phyloP scores from a whole-genome alignment of 2,329 filamentous ascomycete genomes.

The Whalleya microplaca region DNA sequence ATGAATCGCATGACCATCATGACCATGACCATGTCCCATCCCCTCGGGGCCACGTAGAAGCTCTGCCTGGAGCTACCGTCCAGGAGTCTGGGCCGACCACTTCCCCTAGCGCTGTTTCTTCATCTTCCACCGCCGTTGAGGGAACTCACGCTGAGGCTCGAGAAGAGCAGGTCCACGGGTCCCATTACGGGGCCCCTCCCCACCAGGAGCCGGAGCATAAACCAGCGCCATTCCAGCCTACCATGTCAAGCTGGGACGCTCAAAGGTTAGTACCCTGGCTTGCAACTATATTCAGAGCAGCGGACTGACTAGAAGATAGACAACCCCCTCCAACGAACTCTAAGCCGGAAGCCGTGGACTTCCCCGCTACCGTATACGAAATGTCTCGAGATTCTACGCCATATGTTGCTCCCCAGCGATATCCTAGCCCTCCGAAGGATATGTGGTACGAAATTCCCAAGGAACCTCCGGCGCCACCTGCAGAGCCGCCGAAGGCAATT shows the following conservation, averaged over 20 bases:
- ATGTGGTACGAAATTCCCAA: conserved; percentile 88
- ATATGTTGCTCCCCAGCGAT: conserved; percentile 76
- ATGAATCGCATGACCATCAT: conserved; percentile 21
- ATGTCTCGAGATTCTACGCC: conserved; percentile 79
- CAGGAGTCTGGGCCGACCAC: conserved; percentile 26
- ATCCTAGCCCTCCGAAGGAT: conserved; percentile 81
- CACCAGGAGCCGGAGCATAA: conserved; percentile 42
- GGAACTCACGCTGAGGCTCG: conserved; percentile 54
- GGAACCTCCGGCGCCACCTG: conserved; percentile 56
- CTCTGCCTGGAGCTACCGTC: conserved; percentile 28
- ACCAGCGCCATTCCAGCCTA: conserved; percentile 39
- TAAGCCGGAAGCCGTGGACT: conserved; percentile 82
- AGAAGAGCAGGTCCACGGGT: conserved; percentile 43
- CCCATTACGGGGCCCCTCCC: conserved; percentile 37
- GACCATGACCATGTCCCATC: conserved; percentile 14
- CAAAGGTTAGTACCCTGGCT: conserved; percentile 48
- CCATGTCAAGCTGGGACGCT: conserved; percentile 54
- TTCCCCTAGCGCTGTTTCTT: conserved; percentile 30
- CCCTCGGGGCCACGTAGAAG: conserved; percentile 9
- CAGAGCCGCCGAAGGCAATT: conserved; percentile 66
- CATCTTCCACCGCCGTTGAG: conserved; percentile 44
- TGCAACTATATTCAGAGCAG: neutral
- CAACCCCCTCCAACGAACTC: conserved; percentile 68
- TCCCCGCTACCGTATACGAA: conserved; percentile 76
- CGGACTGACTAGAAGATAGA: conserved; percentile 46